Conservation (phyloP, 2,329 filamentous ascomycete species). For the Ophiosphaerella herpotricha region DNA sequence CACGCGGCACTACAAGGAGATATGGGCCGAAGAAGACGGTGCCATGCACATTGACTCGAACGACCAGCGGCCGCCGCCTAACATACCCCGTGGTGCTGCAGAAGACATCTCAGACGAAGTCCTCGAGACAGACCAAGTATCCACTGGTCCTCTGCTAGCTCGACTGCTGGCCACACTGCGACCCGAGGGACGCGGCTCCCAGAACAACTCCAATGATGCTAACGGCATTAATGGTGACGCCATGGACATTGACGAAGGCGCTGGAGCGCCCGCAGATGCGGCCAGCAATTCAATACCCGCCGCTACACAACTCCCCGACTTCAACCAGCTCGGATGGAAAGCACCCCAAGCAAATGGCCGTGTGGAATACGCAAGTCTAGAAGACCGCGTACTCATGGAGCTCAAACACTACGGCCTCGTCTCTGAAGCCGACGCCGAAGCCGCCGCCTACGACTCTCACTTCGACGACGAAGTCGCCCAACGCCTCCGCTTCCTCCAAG, state of each 20-base stretch:
- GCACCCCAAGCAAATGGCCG: slow-evolving; percentile 70
- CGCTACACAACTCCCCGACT: slow-evolving; percentile 80
- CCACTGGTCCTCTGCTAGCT: slow-evolving; percentile 81
- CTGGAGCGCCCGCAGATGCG: slow-evolving; percentile 34
- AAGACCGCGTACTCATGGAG: slow-evolving; percentile 90
- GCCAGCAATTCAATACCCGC: slow-evolving; percentile 59
- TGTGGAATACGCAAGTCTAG: slow-evolving; percentile 82
- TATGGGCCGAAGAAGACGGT: slow-evolving; percentile 95
- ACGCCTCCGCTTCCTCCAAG: slow-evolving; percentile 82
- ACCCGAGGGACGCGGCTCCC: slow-evolving; percentile 69
- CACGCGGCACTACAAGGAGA: slow-evolving; percentile 81
- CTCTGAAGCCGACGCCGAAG: slow-evolving; percentile 67
- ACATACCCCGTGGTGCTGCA: slow-evolving; percentile 82
- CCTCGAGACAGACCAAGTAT: slow-evolving; percentile 87
- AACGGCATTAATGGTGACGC: slow-evolving; percentile 58
- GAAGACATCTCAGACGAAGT: slow-evolving; percentile 85
- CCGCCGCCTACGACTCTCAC: slow-evolving; percentile 83
- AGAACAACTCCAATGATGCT: slow-evolving; percentile 58
- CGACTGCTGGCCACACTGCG: slow-evolving; percentile 81
- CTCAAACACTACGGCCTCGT: slow-evolving; percentile 89
- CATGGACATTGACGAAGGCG: slow-evolving; percentile 53
- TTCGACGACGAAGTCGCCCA: slow-evolving; percentile 94
- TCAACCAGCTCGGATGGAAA: slow-evolving; percentile 76
- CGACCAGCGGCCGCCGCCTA: slow-evolving; percentile 71
- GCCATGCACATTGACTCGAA: slow-evolving; percentile 72